Base-by-base conservation (phyloP, 2,329 filamentous ascomycete species). In the Alternaria dauci region DNA sequence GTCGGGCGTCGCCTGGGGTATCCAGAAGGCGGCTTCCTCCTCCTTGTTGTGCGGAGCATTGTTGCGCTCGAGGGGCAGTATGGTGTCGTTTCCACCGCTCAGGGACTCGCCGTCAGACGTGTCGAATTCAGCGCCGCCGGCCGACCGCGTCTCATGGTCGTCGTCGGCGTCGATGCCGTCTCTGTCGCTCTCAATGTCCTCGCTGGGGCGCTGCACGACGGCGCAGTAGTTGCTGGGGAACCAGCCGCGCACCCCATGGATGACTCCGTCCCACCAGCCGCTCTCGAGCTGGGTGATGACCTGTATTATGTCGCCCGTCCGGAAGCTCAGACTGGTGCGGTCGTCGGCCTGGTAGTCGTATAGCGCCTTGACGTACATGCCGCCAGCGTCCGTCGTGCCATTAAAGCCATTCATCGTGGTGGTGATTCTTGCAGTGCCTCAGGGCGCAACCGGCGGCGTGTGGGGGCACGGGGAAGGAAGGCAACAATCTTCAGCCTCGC, bases 221-320 rank as follows among this genome's bases (percentile, higher is more conserved):
- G 93, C 89, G 82, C 95, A 98, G 82, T 99, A 99, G 80, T 99
- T 99, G 84, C 94, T 98, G 38, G 95, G 95, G 79, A 99, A 99
- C 95, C 95, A 99, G 77, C 95, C 95, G 76, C 95, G 90, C 70
- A 97, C 91, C 60, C 94, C 93, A 74, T 97, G 95, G 78, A 99
- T 97, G 57, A 99, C 93, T 50, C 95, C 95, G 81, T 99, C 95
- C 95, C 95, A 99, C 95, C 95, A 99, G 58, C 95, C 95, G 74
- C 94, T 98, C 80, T 99, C 95, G 58, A 98, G 86, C 81, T 97
- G 94, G 54, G 95, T 99, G 72, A 99, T 94, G 71, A 99, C 95
- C 81, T 98, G 94, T 73, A 99, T 99, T 69, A 98, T 89, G 81
- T 99, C 95, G 74, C 95, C 95, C 79, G 96, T 91, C 72, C 93